Conservation (phyloP, 805 yeast species). For the Spencermartinsiella europaea region DNA sequence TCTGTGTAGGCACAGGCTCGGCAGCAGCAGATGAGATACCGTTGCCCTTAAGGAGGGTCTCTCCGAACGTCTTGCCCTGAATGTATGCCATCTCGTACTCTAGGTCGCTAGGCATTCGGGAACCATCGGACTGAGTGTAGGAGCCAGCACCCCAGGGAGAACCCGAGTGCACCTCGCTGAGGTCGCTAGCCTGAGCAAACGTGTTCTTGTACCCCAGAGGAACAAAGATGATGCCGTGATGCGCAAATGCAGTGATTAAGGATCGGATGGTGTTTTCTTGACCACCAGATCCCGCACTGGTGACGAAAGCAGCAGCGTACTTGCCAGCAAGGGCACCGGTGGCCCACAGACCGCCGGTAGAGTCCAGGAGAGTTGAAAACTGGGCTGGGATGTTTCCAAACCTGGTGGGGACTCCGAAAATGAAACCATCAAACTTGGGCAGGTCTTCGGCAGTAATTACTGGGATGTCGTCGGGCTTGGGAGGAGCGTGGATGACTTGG, state of each 20-base stretch:
- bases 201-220: slow-evolving; percentile 69
- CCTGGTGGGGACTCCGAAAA: slow-evolving; percentile 79
- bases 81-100: slow-evolving; percentile 59
- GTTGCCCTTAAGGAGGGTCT: slow-evolving; percentile 31
- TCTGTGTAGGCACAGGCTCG: not conserved
- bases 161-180: slow-evolving; percentile 72
- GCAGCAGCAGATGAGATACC: not conserved
- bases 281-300: slow-evolving; percentile 72
- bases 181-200: slow-evolving; percentile 50
- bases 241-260: slow-evolving; percentile 54
- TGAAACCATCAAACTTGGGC: slow-evolving; percentile 60
- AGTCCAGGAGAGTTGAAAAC: slow-evolving; percentile 70
- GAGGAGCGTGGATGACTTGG: slow-evolving; percentile 58
- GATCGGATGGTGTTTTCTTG: slow-evolving; percentile 66
- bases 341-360: slow-evolving; percentile 75
- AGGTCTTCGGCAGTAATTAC: slow-evolving; percentile 50
- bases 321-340: slow-evolving; percentile 64
- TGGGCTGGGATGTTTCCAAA: slow-evolving; percentile 74
- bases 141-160: slow-evolving; percentile 88
- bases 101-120: slow-evolving; percentile 57
- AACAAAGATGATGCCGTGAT: slow-evolving; percentile 72
- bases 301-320: slow-evolving; percentile 64
- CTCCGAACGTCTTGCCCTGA: slow-evolving; percentile 66
- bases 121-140: slow-evolving; percentile 69
- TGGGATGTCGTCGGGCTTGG: slow-evolving; percentile 39